Percentiles rank a stretch among this genome's conserved stretches.
phyloP scores from a whole-genome alignment of 306 rosid genomes.

The Boehmeria nivea region DNA sequence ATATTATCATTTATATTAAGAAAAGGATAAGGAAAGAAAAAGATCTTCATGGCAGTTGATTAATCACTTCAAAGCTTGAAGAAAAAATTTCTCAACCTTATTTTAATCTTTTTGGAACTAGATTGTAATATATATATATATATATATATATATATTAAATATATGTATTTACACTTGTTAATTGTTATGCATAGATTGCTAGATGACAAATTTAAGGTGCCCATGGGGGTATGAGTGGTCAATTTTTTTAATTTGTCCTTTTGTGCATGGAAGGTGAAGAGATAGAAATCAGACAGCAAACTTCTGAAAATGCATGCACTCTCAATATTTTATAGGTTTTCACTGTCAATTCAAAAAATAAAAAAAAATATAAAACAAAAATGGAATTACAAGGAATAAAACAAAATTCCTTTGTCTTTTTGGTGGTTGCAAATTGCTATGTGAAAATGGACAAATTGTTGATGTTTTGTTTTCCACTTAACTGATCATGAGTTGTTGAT shows the following conservation, averaged over 20 bases:
- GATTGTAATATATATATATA: no score
- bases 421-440: background rate
- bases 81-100: background rate
- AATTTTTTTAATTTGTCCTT: background rate
- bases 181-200: background rate
- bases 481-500: no score
- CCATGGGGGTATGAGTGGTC: constrained; percentile 8
- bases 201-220: constrained; percentile 9
- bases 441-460: no score
- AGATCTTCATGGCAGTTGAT: background rate
- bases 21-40: background rate
- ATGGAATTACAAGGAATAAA: background rate
- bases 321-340: background rate
- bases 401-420: background rate
- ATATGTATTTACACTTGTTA: background rate
- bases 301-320: constrained; percentile 10
- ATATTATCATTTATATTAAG: no score
- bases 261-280: background rate
- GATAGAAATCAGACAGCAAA: background rate
- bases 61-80: background rate
- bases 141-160: no score
- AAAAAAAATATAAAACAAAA: background rate
- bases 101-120: background rate
- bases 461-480: no score
- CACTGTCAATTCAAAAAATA: background rate